Base-by-base conservation (phyloP, 805 yeast species). In the Schwanniomyces occidentalis region DNA sequence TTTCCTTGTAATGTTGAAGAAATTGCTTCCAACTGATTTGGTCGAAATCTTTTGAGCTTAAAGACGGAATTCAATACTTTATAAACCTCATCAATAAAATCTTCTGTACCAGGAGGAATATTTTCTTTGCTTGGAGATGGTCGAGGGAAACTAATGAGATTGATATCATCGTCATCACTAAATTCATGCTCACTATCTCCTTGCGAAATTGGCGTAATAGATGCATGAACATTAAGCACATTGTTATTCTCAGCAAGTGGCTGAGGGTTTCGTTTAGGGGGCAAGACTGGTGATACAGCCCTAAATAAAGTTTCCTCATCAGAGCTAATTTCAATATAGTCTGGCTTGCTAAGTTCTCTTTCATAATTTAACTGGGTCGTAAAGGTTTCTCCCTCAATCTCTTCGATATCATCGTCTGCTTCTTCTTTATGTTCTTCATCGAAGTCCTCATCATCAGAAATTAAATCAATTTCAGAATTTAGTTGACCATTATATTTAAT, bases 21-120 rank as follows among this genome's bases (percentile, higher is more conserved):
- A 5, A 93, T 76, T 0, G 97, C 98, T 35, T 87, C 93, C 23
- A 83, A 61, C 54, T 93, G 99, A 56, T 91, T 85, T 4, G 80
- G 75, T 37, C 99, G 71, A 58, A 93, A 93, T 2, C 73, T 69
- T 4, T 62, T 52, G 21, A 93, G 58, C 20, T 79, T 75, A 63
- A 93, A 93, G 4, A 71, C 74, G 5, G 71, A 58, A 15, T 69
- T 68, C 20, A 93, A 64, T 8, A 77, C 75, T 2, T 58, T 56
- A 48, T 74, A 69, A 0, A 87, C 82, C 37, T 90, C 97, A 2
- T 63, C 51, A 1, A 93, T 74, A 83, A 95, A 91, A 3, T 71
- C 68, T 27, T 56, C 68, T 3, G 61, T 46, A 1, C 68, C 71
- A 1, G 61, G 54, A 9, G 59, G 56, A 2, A 46, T 32, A 13